Conservation (phyloP, 1,139 yeast species). For the Kluyveromyces sp. region DNA sequence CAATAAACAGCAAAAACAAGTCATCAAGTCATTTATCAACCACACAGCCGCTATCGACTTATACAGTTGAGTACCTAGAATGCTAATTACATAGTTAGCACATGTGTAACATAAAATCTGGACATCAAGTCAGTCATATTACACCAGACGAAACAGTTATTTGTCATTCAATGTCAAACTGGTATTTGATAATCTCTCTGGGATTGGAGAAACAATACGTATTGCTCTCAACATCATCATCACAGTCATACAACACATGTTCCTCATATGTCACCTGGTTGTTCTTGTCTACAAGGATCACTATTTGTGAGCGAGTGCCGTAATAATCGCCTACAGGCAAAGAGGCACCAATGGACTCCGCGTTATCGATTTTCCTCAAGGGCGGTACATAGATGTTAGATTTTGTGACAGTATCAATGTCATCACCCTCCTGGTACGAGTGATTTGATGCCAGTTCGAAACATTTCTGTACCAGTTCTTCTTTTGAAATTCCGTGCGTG, state of each 20-base stretch:
- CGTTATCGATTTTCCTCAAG: constrained; percentile 28
- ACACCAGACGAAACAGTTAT: too few relatives aligned
- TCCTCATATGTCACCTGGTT: constrained; percentile 45
- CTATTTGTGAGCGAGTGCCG: constrained; percentile 88
- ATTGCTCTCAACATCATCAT: constrained; percentile 19
- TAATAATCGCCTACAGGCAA: constrained; percentile 47
- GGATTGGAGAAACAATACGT: constrained; percentile 16
- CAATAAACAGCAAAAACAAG: constrained; percentile 6
- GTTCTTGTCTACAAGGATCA: constrained; percentile 50
- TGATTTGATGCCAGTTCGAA: constrained; percentile 48
- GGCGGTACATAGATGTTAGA: constrained; percentile 73
- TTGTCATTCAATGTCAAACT: constrained; percentile 13
- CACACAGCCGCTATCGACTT: constrained; percentile 21
- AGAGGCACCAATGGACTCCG: constrained; percentile 30
- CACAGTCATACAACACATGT: constrained; percentile 35
- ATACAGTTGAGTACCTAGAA: constrained; percentile 28
- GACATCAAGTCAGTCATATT: background rate
- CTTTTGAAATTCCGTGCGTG: constrained; percentile 33
- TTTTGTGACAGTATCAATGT: constrained; percentile 41
- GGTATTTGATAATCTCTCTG: constrained; percentile 15
- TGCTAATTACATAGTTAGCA: constrained; percentile 10
- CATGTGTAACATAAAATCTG: background rate
- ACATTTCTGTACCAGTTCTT: constrained; percentile 42
- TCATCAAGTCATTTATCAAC: constrained; percentile 10
- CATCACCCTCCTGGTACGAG: constrained; percentile 27